These are phyloP conservation scores for Rhizophagus sp. DNA, from an alignment of 192 early-diverging fungal species.

Conservation along the genomic window DNA sequence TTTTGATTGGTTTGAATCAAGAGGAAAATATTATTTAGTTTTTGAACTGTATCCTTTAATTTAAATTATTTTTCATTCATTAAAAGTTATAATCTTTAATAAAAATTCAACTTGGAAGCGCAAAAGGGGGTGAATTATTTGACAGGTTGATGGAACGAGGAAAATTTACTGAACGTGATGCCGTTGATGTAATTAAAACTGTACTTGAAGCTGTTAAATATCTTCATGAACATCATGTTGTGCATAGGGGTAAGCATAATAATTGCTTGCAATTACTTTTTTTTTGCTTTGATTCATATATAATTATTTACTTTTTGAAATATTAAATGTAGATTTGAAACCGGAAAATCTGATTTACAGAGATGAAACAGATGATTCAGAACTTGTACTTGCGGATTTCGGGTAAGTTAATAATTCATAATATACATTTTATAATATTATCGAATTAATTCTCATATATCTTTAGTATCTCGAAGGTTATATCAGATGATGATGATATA, in stretches of 20 bases:
- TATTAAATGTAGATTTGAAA: constrained; percentile 58
- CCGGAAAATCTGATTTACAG: constrained; percentile 89
- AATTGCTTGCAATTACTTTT: not conserved
- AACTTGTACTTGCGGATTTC: constrained; percentile 87
- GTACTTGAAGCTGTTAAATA: constrained; percentile 79
- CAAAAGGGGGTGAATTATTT: constrained; percentile 88
- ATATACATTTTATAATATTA: not conserved
- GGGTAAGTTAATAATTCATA: constrained; percentile 44
- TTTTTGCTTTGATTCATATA: not conserved
- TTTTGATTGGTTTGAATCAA: constrained; percentile 77
- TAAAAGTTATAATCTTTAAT: not conserved
- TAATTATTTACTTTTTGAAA: not conserved
- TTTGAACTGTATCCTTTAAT: constrained; percentile 61
- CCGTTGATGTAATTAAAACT: constrained; percentile 70
- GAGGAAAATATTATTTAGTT: constrained; percentile 74
- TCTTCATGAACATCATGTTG: constrained; percentile 83
- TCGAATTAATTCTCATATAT: not conserved
- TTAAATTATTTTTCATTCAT: not conserved
- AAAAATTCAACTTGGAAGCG: constrained; percentile 33
- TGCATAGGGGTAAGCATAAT: constrained; percentile 66
- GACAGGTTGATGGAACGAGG: constrained; percentile 78
- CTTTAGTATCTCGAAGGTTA: constrained; percentile 64
- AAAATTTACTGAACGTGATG: constrained; percentile 81
- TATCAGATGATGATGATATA: constrained; percentile 62
- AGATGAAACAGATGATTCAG: constrained; percentile 56